Evolutionary conservation across 1,284 basidiomycete genomes (phyloP).

Genomic region (Schizophyllum commune): DNA sequence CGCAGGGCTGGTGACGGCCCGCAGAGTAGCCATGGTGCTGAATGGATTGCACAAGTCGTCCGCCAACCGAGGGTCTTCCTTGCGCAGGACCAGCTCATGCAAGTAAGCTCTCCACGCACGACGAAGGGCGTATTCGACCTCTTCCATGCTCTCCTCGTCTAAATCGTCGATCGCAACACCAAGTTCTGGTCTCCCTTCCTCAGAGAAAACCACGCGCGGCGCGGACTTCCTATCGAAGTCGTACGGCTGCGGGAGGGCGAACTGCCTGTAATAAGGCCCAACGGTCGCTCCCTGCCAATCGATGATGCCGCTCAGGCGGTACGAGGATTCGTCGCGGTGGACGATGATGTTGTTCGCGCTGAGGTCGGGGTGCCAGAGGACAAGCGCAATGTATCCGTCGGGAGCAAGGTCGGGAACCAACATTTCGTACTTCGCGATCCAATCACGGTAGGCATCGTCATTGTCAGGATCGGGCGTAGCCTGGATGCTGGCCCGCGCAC

Average conservation of each 20-base stretch:
- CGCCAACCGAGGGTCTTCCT: background rate
- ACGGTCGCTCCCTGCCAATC: conserved; percentile 20
- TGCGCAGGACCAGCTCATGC: background rate
- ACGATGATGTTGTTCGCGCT: conserved; percentile 22
- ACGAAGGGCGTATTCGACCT: background rate
- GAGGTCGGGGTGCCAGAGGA: conserved; percentile 26
- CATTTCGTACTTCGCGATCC: background rate
- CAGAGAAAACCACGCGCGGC: background rate
- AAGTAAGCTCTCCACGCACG: background rate
- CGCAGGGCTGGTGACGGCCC: background rate
- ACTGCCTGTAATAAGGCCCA: background rate
- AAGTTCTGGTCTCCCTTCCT: background rate
- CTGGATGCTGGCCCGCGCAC: background rate
- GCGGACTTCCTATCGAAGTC: background rate
- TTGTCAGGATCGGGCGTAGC: background rate
- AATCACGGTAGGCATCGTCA: background rate
- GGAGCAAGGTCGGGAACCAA: background rate
- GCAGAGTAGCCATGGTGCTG: background rate
- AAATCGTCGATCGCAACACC: background rate
- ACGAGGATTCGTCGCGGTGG: background rate
- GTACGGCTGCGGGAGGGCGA: background rate
- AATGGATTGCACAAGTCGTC: background rate
- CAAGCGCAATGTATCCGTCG: background rate
- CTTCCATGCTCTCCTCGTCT: background rate
- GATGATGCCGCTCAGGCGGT: conserved; percentile 13